Percentiles rank a stretch among this genome's conserved stretches.
Conservation (phyloP, 2,329 filamentous ascomycete genomes). For the Diplocarpon mali region DNA sequence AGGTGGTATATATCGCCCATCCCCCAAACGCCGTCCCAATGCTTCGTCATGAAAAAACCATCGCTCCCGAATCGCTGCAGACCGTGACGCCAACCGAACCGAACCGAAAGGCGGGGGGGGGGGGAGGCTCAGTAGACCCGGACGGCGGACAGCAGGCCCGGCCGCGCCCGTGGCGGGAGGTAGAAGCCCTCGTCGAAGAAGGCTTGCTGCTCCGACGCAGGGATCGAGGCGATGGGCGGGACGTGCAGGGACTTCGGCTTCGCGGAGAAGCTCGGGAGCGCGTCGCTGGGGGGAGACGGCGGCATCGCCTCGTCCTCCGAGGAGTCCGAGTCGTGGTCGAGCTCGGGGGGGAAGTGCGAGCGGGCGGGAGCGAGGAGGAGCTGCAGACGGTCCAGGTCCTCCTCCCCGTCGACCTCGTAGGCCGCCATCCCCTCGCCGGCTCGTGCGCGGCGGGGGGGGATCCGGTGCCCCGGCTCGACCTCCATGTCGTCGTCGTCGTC, state of each 20-base stretch:
- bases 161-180: constrained; percentile 32
- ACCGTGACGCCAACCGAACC: constrained; percentile 3
- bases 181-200: constrained; percentile 40
- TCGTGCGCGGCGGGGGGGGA: too few relatives aligned
- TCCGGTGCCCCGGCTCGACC: constrained; percentile 27
- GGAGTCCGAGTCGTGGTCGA: constrained; percentile 56
- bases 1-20: constrained; percentile 4
- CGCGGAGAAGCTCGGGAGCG: constrained; percentile 48
- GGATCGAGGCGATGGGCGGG: constrained; percentile 27
- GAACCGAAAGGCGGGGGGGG: not conserved
- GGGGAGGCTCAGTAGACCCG: constrained; percentile 33
- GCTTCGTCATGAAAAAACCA: not conserved
- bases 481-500: constrained; percentile 49
- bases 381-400: constrained; percentile 53
- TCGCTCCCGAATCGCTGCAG: constrained; percentile 15
- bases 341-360: constrained; percentile 52
- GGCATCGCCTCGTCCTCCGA: constrained; percentile 66
- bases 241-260: constrained; percentile 37
- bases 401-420: constrained; percentile 44
- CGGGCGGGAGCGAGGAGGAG: constrained; percentile 61
- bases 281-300: constrained; percentile 33
- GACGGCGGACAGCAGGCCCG: constrained; percentile 32
- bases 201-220: constrained; percentile 27
- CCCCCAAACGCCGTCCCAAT: constrained; percentile 7
- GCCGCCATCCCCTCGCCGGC: too few relatives aligned